phyloP scores from a whole-genome alignment of 176 grass and related monocot genomes.

The Ensete glaucum region DNA sequence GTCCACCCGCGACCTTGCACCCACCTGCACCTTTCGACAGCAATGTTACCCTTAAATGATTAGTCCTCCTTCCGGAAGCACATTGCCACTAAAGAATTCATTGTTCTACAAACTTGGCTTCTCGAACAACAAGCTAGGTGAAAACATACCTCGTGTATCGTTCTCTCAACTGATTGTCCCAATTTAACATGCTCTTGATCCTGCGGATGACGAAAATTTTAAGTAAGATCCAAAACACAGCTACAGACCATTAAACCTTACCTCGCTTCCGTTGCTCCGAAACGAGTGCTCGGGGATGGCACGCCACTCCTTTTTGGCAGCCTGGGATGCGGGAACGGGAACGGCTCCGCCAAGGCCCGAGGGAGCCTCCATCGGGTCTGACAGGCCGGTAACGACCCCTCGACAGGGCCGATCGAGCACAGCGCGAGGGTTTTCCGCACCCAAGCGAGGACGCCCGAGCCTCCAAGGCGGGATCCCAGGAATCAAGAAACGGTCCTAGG shows the following conservation, averaged over 20 bases:
- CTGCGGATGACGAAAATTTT: conserved; percentile 25
- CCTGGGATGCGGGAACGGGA: conserved; percentile 2
- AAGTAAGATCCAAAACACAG: background rate
- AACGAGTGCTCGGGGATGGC: conserved; percentile 62
- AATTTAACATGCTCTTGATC: conserved; percentile 38
- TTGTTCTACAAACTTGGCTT: background rate
- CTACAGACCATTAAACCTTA: conserved; percentile 8
- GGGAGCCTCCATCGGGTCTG: conserved; percentile 9
- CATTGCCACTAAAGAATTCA: background rate
- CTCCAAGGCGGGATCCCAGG: background rate
- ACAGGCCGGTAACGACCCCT: background rate
- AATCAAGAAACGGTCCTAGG: background rate
- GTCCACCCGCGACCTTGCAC: conserved; percentile 21
- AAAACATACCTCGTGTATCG: conserved; percentile 63
- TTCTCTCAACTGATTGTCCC: conserved; percentile 54
- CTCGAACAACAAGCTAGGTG: background rate
- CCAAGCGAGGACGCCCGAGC: background rate
- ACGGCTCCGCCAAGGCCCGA: background rate
- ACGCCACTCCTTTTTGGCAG: conserved; percentile 86
- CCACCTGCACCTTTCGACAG: conserved; percentile 38
- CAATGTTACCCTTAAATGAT: background rate
- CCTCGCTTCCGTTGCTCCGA: conserved; percentile 66
- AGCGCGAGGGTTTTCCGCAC: conserved; percentile 28
- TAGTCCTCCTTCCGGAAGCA: background rate
- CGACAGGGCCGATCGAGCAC: background rate